These are phyloP conservation scores for Niebla homalea DNA, from an alignment of 495 filamentous ascomycete species.

Conservation along the genomic window DNA sequence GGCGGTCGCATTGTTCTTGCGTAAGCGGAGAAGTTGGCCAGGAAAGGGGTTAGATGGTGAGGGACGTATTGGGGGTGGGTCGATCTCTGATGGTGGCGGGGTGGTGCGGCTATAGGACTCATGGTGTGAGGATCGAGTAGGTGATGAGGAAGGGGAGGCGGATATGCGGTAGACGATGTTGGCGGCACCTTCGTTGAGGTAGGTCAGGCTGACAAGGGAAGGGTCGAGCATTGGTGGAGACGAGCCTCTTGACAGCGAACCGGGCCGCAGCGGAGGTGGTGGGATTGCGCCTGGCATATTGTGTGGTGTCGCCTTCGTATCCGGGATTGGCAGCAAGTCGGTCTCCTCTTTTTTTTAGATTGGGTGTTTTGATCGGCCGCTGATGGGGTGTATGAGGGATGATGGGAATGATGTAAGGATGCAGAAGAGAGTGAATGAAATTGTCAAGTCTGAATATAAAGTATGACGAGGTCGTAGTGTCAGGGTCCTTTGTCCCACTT, in stretches of 20 bases:
- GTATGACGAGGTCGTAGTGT: too few relatives aligned
- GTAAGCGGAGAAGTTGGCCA: slow-evolving; percentile 50
- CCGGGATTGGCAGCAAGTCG: background rate
- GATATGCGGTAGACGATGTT: slow-evolving; percentile 55
- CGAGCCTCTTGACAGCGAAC: background rate
- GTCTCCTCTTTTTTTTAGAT: background rate
- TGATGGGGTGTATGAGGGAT: background rate
- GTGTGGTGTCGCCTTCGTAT: background rate
- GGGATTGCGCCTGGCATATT: background rate
- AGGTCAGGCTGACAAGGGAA: slow-evolving; percentile 25
- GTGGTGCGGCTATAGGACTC: slow-evolving; percentile 13
- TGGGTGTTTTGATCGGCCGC: background rate
- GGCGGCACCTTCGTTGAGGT: slow-evolving; percentile 55
- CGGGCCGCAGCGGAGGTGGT: background rate
- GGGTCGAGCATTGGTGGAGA: background rate
- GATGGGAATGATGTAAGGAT: too few relatives aligned
- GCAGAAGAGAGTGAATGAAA: too few relatives aligned
- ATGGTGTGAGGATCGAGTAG: slow-evolving; percentile 2
- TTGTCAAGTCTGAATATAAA: too few relatives aligned
- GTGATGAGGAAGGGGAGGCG: slow-evolving; percentile 7
- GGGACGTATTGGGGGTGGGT: slow-evolving; percentile 4
- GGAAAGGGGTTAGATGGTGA: slow-evolving; percentile 18
- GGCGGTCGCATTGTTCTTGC: slow-evolving; percentile 44
- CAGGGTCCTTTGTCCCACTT: too few relatives aligned
- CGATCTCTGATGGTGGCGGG: slow-evolving; percentile 17